Percentiles rank a stretch among this genome's conserved stretches.
Evolutionary conservation across 345 rosid genomes (phyloP).

Genomic region (Eucalyptus victrix): DNA sequence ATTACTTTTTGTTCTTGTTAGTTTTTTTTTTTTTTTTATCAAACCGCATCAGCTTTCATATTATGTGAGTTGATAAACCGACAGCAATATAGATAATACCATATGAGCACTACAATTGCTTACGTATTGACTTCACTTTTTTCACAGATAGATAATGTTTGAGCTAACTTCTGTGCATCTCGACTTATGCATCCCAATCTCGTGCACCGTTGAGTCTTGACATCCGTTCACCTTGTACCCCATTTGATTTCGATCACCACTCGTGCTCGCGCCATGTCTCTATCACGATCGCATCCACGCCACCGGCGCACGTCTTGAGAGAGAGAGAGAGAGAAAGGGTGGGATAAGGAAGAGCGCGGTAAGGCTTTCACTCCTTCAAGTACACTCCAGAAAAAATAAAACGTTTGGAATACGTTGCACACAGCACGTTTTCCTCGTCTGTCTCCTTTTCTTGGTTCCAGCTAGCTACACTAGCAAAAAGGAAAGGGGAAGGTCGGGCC

Average conservation of each 20-base stretch:
- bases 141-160: rapidly evolving
- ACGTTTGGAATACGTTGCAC: no score
- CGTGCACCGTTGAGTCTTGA: rapidly evolving
- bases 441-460: background rate
- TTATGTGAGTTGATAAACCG: background rate
- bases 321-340: background rate
- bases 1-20: background rate
- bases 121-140: rapidly evolving
- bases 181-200: background rate
- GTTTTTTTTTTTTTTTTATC: no score
- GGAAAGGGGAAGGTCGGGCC: no score
- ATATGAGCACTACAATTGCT: background rate
- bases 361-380: background rate
- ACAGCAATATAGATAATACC: background rate
- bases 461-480: no score
- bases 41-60: background rate
- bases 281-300: background rate
- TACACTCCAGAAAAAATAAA: background rate
- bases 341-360: background rate
- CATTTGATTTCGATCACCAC: background rate
- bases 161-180: rapidly evolving
- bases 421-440: no score
- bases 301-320: background rate
- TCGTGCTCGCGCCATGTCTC: background rate
- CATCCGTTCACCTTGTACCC: background rate